These are phyloP conservation scores for Lanmaoa pseudosensibilis DNA, from an alignment of 768 basidiomycete genomes.

Conservation along the genomic window DNA sequence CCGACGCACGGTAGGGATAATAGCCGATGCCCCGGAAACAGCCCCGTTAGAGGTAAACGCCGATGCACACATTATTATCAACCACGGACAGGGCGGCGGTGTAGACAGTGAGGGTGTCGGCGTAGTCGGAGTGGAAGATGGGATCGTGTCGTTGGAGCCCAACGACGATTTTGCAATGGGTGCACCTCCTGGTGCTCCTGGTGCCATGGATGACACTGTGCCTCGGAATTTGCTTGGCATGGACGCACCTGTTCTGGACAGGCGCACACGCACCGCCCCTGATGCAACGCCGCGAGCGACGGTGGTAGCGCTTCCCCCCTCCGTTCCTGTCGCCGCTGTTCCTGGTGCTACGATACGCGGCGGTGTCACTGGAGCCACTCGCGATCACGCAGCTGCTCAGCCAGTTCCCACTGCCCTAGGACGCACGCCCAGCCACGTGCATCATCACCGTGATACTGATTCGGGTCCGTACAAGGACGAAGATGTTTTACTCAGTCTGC, in stretches of 20 bases:
- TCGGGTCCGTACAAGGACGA: constrained; percentile 87
- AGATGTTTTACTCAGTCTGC: constrained; percentile 85
- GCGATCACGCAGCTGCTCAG: constrained; percentile 19
- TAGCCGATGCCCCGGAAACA: constrained; percentile 39
- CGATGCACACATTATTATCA: constrained; percentile 55
- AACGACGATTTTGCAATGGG: constrained; percentile 91
- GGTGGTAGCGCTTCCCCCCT: constrained; percentile 51
- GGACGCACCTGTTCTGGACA: constrained; percentile 28
- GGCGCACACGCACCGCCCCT: constrained; percentile 43
- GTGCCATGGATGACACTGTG: constrained; percentile 53
- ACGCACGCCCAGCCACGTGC: constrained; percentile 33
- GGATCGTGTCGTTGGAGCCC: constrained; percentile 72
- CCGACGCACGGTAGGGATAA: constrained; percentile 49
- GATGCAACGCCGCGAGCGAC: constrained; percentile 68
- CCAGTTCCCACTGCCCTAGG: constrained; percentile 19
- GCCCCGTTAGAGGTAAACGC: constrained; percentile 41
- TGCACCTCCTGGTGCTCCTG: constrained; percentile 88
- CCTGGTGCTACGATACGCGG: constrained; percentile 18
- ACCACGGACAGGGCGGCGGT: constrained; percentile 41
- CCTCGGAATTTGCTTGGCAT: constrained; percentile 30
- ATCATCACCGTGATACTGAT: constrained; percentile 42
- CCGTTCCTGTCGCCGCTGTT: constrained; percentile 13
- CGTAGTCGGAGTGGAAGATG: constrained; percentile 62
- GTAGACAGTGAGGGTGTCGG: constrained; percentile 44
- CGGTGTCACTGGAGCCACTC: constrained; percentile 8